A percentile compares a stretch with the other conserved stretches of the same genome.
phyloP scores from a whole-genome alignment of 2,329 filamentous ascomycete genomes.

The Colletotrichum chlorophyti region DNA sequence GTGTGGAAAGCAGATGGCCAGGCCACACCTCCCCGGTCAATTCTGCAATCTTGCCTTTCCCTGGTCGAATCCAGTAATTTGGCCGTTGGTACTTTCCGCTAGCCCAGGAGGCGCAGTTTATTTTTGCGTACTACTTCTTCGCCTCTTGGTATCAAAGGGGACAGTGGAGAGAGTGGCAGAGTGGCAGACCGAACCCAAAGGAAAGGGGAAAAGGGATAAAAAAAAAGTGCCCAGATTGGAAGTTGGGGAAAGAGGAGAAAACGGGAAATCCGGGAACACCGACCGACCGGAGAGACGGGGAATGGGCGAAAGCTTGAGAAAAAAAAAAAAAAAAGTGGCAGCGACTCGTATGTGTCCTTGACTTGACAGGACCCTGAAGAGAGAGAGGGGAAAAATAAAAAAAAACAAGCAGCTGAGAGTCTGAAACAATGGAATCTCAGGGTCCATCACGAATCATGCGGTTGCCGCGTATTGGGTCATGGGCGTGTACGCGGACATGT shows the following conservation, averaged over 20 bases:
- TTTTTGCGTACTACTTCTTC: background rate
- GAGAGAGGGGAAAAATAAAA: too few relatives aligned
- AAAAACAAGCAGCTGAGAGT: slow-evolving; percentile 3
- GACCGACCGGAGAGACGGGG: too few relatives aligned
- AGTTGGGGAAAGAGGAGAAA: too few relatives aligned
- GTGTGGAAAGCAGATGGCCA: background rate
- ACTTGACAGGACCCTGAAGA: slow-evolving; percentile 26
- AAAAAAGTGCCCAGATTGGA: too few relatives aligned
- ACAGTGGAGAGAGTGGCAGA: background rate
- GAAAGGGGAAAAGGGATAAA: too few relatives aligned
- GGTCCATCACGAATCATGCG: slow-evolving; percentile 16
- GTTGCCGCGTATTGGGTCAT: slow-evolving; percentile 7
- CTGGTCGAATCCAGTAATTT: slow-evolving; percentile 16
- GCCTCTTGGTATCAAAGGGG: background rate
- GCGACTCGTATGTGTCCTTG: too few relatives aligned
- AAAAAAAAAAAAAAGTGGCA: background rate
- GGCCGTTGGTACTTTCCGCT: slow-evolving; percentile 16
- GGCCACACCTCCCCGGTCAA: background rate
- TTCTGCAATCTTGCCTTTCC: slow-evolving; percentile 13
- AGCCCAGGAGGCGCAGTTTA: slow-evolving; percentile 16
- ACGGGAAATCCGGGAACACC: too few relatives aligned
- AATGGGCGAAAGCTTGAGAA: too few relatives aligned
- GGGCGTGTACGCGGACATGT: background rate
- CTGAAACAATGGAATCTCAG: slow-evolving; percentile 21
- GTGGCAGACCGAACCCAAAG: too few relatives aligned